These are phyloP conservation scores for Calonectria hawksworthii DNA, from an alignment of 2,329 filamentous ascomycete genomes.

Conservation along the genomic window DNA sequence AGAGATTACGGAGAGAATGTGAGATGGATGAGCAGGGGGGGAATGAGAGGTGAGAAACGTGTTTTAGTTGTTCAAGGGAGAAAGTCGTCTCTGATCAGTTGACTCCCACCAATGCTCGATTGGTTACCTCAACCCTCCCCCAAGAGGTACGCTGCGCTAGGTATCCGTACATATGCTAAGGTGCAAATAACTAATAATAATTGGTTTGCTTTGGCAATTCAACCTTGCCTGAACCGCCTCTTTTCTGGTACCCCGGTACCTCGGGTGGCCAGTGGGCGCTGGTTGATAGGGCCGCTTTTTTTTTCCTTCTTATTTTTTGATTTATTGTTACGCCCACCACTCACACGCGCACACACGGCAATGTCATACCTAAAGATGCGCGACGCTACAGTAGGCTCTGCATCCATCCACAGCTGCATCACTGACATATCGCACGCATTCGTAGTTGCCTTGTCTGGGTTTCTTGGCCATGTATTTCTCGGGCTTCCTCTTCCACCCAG, in stretches of 20 bases:
- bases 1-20: conserved; percentile 26
- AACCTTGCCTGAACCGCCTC: conserved; percentile 23
- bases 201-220: conserved; percentile 30
- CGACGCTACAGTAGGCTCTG: conserved; percentile 4
- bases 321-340: conserved; percentile 31
- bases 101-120: conserved; percentile 30
- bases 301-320: conserved; percentile 18
- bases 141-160: conserved; percentile 20
- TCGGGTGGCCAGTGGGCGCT: not conserved
- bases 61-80: conserved; percentile 50
- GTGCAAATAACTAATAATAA: conserved; percentile 26
- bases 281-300: conserved; percentile 21
- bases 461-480: not conserved
- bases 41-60: conserved; percentile 39
- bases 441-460: not conserved
- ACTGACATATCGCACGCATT: conserved; percentile 20
- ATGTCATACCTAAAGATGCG: conserved; percentile 14
- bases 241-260: conserved; percentile 25
- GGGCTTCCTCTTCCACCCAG: not conserved
- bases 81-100: conserved; percentile 31
- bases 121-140: conserved; percentile 25
- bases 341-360: conserved; percentile 24
- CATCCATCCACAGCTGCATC: conserved; percentile 15
- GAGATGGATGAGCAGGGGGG: conserved; percentile 16
- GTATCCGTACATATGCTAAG: conserved; percentile 27